A percentile compares a stretch with the other conserved stretches of the same genome.
Conservation (phyloP, 139 green algal species). For the Chlamydomonas eustigma region DNA sequence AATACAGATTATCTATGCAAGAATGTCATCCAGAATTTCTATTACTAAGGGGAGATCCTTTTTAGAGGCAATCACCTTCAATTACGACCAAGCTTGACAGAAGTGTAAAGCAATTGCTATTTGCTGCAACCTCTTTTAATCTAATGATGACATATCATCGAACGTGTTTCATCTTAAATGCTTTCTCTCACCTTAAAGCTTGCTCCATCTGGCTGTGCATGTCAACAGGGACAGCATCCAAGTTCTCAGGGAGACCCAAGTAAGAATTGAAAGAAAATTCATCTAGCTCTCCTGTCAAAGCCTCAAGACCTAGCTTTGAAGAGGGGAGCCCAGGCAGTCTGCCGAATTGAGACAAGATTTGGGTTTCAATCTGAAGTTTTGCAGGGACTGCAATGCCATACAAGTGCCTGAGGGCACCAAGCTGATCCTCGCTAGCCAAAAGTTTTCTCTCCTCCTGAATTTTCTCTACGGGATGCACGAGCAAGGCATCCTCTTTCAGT, state of each 20-base stretch:
- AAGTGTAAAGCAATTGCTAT: no score
- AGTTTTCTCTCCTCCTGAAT: constrained; percentile 52
- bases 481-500: constrained; percentile 62
- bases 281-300: constrained; percentile 73
- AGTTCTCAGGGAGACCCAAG: constrained; percentile 45
- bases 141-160: no score
- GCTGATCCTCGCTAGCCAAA: constrained; percentile 10
- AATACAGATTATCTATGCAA: no score
- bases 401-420: constrained; percentile 63
- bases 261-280: constrained; percentile 74
- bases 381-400: constrained; percentile 74
- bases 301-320: constrained; percentile 66
- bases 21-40: no score
- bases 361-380: constrained; percentile 65
- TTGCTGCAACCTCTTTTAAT: no score
- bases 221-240: constrained; percentile 37
- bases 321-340: constrained; percentile 66
- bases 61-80: no score
- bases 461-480: constrained; percentile 61
- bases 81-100: no score
- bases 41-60: no score
- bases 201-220: constrained; percentile 77
- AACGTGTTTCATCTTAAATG: no score
- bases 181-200: constrained; percentile 17
- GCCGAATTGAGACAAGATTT: constrained; percentile 62